These are phyloP conservation scores for Rhodotorula glutinis DNA, from an alignment of 1,284 basidiomycete species.

Conservation along the genomic window DNA sequence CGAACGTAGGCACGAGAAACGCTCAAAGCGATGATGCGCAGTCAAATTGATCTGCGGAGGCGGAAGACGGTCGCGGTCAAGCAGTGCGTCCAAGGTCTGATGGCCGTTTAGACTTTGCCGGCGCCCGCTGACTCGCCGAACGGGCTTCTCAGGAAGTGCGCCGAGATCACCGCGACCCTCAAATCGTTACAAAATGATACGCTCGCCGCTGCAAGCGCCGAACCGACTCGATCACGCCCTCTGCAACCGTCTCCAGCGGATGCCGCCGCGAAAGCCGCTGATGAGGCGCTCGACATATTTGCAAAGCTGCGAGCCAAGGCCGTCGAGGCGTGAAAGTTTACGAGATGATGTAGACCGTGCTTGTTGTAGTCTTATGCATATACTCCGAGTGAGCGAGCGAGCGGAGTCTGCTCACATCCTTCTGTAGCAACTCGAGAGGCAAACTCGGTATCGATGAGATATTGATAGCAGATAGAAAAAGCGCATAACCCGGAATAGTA, in stretches of 20 bases:
- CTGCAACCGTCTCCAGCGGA: background rate
- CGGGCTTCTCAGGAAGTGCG: constrained; percentile 14
- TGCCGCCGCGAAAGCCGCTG: background rate
- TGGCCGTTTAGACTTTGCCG: too few relatives aligned
- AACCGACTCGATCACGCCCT: background rate
- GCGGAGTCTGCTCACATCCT: background rate
- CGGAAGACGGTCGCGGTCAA: constrained; percentile 39
- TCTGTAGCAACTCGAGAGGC: too few relatives aligned
- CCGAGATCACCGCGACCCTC: constrained; percentile 7
- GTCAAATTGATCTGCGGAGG: constrained; percentile 42
- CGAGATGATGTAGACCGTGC: background rate
- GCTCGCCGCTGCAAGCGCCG: background rate
- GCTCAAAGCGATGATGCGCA: constrained; percentile 44
- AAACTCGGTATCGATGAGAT: too few relatives aligned
- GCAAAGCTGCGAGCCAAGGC: background rate
- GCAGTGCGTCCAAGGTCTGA: constrained; percentile 28
- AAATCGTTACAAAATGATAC: background rate
- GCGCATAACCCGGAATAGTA: background rate
- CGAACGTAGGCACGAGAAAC: constrained; percentile 44
- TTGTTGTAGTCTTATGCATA: background rate
- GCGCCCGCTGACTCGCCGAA: too few relatives aligned
- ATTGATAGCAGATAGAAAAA: too few relatives aligned
- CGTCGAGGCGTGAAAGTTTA: background rate
- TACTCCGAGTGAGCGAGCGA: too few relatives aligned
- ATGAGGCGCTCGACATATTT: constrained; percentile 6